Conservation (phyloP, 176 grass and related monocot genomes). For the Leersia perrieri region DNA sequence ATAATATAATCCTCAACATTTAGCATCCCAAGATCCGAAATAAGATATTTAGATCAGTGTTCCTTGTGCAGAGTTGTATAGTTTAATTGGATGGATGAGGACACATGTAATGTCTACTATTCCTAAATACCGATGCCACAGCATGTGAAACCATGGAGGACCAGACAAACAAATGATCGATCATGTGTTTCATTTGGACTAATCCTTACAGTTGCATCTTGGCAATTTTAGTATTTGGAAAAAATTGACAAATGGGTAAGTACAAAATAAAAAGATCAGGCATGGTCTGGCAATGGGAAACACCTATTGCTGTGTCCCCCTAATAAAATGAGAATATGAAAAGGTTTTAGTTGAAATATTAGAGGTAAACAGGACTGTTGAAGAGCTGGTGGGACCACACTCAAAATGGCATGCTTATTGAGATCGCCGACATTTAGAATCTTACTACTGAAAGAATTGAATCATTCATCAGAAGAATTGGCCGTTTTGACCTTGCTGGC, state of each 20-base stretch:
- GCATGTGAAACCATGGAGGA: neutral
- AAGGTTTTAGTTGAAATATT: neutral
- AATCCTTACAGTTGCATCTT: neutral
- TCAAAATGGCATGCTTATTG: no score
- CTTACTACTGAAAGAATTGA: no score
- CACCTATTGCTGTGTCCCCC: neutral
- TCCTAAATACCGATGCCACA: neutral
- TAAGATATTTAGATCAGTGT: constrained; percentile 2
- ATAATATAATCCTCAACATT: neutral
- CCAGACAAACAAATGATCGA: neutral
- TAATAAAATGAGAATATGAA: neutral
- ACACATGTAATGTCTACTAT: neutral
- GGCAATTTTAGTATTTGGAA: neutral
- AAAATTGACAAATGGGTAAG: neutral
- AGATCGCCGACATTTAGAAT: no score
- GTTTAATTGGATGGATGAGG: constrained; percentile 7
- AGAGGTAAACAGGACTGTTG: no score
- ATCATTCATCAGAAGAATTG: no score
- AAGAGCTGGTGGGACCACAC: no score
- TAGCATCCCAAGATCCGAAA: constrained; percentile 23
- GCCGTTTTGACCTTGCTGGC: no score
- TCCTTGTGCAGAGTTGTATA: neutral
- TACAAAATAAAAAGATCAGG: constrained; percentile 10
- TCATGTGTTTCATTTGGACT: neutral
- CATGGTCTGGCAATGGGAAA: neutral